Conservation (phyloP, 306 rosid species). For the Trifolium fragiferum region DNA sequence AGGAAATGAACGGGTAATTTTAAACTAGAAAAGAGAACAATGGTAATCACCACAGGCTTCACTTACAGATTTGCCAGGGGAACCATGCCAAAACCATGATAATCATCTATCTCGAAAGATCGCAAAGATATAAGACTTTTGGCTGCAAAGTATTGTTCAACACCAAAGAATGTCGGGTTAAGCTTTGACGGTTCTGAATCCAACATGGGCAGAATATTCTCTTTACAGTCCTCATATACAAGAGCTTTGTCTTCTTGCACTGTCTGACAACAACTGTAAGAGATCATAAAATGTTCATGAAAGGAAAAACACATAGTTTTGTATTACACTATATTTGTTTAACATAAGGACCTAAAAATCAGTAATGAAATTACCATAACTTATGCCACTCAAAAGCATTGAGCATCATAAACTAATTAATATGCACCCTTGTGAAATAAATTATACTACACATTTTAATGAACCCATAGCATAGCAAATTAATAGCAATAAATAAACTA, state of each 20-base stretch:
- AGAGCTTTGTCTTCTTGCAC: conserved; percentile 75
- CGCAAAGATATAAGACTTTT: conserved; percentile 80
- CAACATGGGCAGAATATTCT: conserved; percentile 69
- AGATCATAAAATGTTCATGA: conserved; percentile 50
- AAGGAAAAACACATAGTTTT: conserved; percentile 13
- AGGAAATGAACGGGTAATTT: not conserved
- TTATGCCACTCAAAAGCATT: too few species aligned
- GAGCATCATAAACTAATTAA: conserved; percentile 8
- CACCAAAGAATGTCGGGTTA: conserved; percentile 52
- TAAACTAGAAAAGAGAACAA: conserved; percentile 26
- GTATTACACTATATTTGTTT: conserved; percentile 16
- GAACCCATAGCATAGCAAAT: too few species aligned
- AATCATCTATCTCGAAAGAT: conserved; percentile 71
- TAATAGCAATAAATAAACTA: too few species aligned
- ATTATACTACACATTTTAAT: not conserved
- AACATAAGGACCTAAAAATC: conserved; percentile 2
- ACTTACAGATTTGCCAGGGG: conserved; percentile 94
- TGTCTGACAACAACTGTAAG: conserved; percentile 59
- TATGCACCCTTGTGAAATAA: too few species aligned
- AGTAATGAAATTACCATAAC: not conserved
- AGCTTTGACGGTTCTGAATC: conserved; percentile 50
- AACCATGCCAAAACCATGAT: conserved; percentile 93
- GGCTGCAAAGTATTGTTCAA: conserved; percentile 70
- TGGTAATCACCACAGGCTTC: conserved; percentile 19
- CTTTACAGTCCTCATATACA: conserved; percentile 79